A percentile compares a stretch with the other conserved stretches of the same genome.
These are phyloP conservation scores for Aspergillus hancockii DNA, from an alignment of 495 filamentous ascomycete species.

Conservation along the genomic window DNA sequence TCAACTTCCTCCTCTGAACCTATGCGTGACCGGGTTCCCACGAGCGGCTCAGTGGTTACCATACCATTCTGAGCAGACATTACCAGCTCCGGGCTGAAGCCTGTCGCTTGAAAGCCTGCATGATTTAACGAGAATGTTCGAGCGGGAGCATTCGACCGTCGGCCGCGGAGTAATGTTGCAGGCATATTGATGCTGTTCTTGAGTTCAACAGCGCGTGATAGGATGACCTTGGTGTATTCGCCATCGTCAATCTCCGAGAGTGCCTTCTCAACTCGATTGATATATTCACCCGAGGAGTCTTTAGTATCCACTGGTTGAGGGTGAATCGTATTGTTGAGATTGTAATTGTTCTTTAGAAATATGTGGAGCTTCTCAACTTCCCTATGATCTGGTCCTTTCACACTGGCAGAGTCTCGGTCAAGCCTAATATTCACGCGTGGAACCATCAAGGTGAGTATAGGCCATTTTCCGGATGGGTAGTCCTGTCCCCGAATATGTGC, in stretches of 20 bases:
- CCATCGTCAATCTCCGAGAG: conserved; percentile 13
- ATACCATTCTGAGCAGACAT: conserved; percentile 16
- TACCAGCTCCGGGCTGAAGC: conserved; percentile 25
- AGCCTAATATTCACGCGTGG: not conserved
- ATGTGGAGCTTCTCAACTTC: not conserved
- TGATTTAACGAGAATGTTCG: conserved; percentile 20
- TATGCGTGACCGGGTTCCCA: conserved; percentile 16
- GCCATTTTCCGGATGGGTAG: not conserved
- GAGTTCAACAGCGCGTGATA: conserved; percentile 16
- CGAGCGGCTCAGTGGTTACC: conserved; percentile 21
- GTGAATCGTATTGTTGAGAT: not conserved
- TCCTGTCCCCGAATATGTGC: not conserved
- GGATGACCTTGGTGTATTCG: conserved; percentile 19
- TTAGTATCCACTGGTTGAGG: conserved; percentile 6
- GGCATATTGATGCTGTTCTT: conserved; percentile 16
- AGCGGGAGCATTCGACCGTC: conserved; percentile 15
- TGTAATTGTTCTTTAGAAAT: not conserved
- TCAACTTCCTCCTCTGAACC: conserved; percentile 8
- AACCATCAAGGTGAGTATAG: not conserved
- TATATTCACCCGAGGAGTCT: conserved; percentile 10
- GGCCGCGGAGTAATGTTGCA: conserved; percentile 16
- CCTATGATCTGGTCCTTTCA: not conserved
- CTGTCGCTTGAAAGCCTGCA: conserved; percentile 15
- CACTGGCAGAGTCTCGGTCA: not conserved
- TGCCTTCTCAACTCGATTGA: conserved; percentile 9